Evolutionary conservation across 1,139 yeast species (phyloP).

Genomic region (Kodamaea alishanica): DNA sequence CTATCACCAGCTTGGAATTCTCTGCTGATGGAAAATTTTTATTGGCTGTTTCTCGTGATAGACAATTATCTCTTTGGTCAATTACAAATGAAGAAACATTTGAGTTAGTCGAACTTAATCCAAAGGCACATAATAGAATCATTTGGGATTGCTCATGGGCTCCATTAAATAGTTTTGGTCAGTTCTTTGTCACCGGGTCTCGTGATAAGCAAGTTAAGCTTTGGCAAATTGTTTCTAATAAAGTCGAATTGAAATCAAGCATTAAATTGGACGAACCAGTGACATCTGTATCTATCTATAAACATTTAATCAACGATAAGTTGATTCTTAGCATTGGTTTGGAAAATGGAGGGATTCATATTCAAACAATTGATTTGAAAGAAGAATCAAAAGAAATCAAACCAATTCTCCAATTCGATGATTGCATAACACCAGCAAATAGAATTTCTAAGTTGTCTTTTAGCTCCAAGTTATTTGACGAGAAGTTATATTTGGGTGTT

Average conservation of each 20-base stretch:
- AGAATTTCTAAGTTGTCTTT: conserved; percentile 60
- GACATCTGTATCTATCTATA: conserved; percentile 65
- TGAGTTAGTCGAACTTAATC: conserved; percentile 41
- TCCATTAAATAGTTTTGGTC: conserved; percentile 32
- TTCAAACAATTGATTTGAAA: conserved; percentile 27
- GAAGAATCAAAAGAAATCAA: conserved; percentile 24
- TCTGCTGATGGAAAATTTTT: conserved; percentile 68
- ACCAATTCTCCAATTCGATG: conserved; percentile 29
- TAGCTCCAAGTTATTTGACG: conserved; percentile 25
- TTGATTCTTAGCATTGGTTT: conserved; percentile 62
- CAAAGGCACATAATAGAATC: conserved; percentile 85
- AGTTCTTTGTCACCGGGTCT: conserved; percentile 72
- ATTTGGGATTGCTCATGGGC: conserved; percentile 96
- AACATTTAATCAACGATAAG: conserved; percentile 19
- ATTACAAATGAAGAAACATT: conserved; percentile 43
- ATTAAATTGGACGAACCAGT: conserved; percentile 54
- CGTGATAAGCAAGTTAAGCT: conserved; percentile 77
- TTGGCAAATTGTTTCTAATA: conserved; percentile 49
- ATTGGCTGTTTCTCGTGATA: conserved; percentile 84
- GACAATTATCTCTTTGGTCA: conserved; percentile 79
- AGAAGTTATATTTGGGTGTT: conserved; percentile 46
- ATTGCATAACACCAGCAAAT: conserved; percentile 52
- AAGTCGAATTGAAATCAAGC: conserved; percentile 26
- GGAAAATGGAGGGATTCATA: conserved; percentile 51
- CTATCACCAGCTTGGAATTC: conserved; percentile 79